A percentile compares a stretch with the other conserved stretches of the same genome.
phyloP scores from a whole-genome alignment of 2,329 filamentous ascomycete genomes.

The Cytospora piceicola region DNA sequence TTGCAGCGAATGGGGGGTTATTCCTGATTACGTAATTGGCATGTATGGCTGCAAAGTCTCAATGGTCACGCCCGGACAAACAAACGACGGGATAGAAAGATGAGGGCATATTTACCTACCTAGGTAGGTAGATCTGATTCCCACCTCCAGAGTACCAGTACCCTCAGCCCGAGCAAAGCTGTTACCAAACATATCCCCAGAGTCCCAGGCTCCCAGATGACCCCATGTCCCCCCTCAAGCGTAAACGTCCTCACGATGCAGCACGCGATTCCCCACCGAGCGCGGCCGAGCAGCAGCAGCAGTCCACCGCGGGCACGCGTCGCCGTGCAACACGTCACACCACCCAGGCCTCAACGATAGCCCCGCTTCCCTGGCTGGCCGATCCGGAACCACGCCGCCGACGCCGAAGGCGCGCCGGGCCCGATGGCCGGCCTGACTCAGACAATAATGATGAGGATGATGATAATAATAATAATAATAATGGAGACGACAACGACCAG shows the following conservation, averaged over 20 bases:
- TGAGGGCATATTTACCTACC: no score
- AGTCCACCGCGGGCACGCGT: conserved; percentile 33
- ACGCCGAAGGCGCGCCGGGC: conserved; percentile 30
- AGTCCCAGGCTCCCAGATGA: not conserved
- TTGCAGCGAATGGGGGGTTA: not conserved
- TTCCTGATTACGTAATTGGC: not conserved
- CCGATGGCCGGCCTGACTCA: conserved; percentile 12
- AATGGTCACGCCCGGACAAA: not conserved
- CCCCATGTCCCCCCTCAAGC: conserved; percentile 39
- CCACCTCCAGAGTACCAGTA: not conserved
- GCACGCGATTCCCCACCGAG: conserved; percentile 16
- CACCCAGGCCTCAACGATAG: conserved; percentile 35
- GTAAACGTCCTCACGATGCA: conserved; percentile 37
- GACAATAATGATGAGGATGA: not conserved
- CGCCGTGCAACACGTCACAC: conserved; percentile 43
- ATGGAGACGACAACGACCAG: not conserved
- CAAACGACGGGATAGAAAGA: not conserved
- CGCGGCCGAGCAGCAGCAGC: not conserved
- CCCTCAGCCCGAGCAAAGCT: not conserved
- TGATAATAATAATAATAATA: not conserved
- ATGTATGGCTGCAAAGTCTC: not conserved
- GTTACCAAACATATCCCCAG: not conserved
- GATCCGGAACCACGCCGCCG: conserved; percentile 38
- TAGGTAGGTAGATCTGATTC: no score
- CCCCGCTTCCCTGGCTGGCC: conserved; percentile 41